phyloP scores from a whole-genome alignment of 2,329 filamentous ascomycete species.

The Cryphonectria parasitica region DNA sequence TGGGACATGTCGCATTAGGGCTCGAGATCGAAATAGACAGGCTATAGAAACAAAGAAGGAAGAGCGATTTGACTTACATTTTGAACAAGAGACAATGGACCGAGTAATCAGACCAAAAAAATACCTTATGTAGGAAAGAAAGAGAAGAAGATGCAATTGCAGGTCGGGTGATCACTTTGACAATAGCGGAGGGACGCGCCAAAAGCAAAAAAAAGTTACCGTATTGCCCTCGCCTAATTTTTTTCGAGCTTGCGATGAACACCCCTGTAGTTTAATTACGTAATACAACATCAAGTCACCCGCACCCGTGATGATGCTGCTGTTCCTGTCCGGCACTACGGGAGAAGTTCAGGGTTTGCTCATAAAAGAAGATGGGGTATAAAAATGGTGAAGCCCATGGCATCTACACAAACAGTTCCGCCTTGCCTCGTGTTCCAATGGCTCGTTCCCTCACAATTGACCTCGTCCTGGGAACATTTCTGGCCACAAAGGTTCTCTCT shows the following conservation, averaged over 20 bases:
- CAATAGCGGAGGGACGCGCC: neutral
- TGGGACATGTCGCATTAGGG: slow-evolving; percentile 20
- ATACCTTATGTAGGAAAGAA: neutral
- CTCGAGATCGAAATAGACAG: neutral
- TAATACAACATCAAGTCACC: neutral
- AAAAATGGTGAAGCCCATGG: slow-evolving; percentile 26
- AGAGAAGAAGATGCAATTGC: neutral
- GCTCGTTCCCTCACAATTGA: slow-evolving; percentile 3
- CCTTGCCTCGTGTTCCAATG: slow-evolving; percentile 20
- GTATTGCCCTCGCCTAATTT: neutral
- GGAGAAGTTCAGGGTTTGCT: neutral
- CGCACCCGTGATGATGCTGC: neutral
- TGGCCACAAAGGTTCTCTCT: slow-evolving; percentile 24
- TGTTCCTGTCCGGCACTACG: neutral
- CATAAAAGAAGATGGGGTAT: slow-evolving; percentile 24
- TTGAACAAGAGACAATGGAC: slow-evolving; percentile 1
- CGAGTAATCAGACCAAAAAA: neutral
- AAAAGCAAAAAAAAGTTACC: neutral
- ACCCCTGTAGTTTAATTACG: neutral
- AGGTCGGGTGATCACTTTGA: slow-evolving; percentile 10
- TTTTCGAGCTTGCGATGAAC: slow-evolving; percentile 6
- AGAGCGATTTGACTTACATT: slow-evolving; percentile 16
- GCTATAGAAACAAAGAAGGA: neutral
- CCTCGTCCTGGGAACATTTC: slow-evolving; percentile 11
- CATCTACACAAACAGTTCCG: slow-evolving; percentile 15